Evolutionary conservation across 441 rosid genomes (phyloP).

Genomic region (Breynia disticha): DNA sequence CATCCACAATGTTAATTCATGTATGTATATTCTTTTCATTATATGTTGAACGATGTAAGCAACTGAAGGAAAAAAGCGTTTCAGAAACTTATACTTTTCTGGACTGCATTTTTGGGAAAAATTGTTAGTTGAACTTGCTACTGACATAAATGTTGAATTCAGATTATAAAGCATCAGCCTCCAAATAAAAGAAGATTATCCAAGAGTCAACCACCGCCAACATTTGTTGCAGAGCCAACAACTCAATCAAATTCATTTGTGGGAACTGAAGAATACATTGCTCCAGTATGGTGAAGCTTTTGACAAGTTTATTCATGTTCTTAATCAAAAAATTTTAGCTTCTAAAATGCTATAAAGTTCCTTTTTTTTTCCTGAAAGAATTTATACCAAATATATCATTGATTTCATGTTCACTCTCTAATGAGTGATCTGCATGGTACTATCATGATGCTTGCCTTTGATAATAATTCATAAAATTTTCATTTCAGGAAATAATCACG

Average conservation of each 20-base stretch:
- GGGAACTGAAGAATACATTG: constrained; percentile 97
- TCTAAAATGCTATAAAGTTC: too few relatives aligned
- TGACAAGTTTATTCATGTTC: constrained; percentile 4
- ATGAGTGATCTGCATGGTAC: too few relatives aligned
- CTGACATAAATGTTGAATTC: constrained; percentile 11
- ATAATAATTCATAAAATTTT: constrained; percentile 5
- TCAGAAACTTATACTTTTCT: background rate
- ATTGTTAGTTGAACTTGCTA: background rate
- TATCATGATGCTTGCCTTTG: too few relatives aligned
- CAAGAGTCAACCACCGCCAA: constrained; percentile 60
- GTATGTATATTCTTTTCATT: too few relatives aligned
- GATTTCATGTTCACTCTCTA: too few relatives aligned
- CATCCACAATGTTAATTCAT: too few relatives aligned
- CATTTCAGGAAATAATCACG: constrained; percentile 81
- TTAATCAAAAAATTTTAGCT: background rate
- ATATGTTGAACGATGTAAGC: too few relatives aligned
- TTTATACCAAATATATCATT: too few relatives aligned
- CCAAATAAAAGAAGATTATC: constrained; percentile 57
- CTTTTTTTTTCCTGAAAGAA: too few relatives aligned
- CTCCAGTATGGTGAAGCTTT: constrained; percentile 58
- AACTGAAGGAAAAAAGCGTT: too few relatives aligned
- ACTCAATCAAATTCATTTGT: constrained; percentile 85
- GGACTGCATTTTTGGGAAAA: background rate
- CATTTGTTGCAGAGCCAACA: constrained; percentile 77
- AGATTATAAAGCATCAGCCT: constrained; percentile 52